Evolutionary conservation across 2,329 filamentous ascomycete genomes (phyloP), one percentile per base, ranked within the genome.

Genomic region (Cercospora beticola): DNA sequence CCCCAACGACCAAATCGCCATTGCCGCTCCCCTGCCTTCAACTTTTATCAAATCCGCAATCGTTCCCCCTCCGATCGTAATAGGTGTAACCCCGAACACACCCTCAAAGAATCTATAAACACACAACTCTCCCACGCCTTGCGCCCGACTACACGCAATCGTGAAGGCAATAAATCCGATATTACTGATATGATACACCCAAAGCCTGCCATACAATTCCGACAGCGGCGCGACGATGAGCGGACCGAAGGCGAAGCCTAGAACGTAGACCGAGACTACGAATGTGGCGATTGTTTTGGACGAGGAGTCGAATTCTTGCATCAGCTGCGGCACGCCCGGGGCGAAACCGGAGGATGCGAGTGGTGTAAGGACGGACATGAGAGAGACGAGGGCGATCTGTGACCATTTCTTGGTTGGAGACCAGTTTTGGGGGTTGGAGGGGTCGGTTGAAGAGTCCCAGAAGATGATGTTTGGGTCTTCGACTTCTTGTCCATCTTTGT

Each of bases 341-440:
- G 89, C 89, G 73, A 92, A 90, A 80, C 91, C 91, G 4, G 82
- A 84, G 4, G 83, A 84, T 0, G 84, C 86, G 3, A 88, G 78
- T 0, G 86, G 84, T 5, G 80, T 82, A 21, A 86, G 76, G 21
- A 86, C 82, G 1, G 83, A 85, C 21, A 87, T 81, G 2, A 81
- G 70, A 0, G 84, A 83, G 2, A 88, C 80, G 1, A 86, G 75
- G 2, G 73, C 73, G 2, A 87, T 79, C 30, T 83, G 82, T 1
- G 79, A 72, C 73, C 82, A 82, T 75, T 86, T 87, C 71, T 80
- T 81, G 9, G 67, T 68, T 0, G 73, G 72, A 2, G 82, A 73
- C 87, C 88, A 91, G 75, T 90, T 91, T 70, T 85, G 78, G 0
- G 89, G 88, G 67, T 89, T 88, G 40, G 82, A 78, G 0, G 84